Evolutionary conservation across 345 rosid genomes (phyloP).

Genomic region (Microcos paniculata): DNA sequence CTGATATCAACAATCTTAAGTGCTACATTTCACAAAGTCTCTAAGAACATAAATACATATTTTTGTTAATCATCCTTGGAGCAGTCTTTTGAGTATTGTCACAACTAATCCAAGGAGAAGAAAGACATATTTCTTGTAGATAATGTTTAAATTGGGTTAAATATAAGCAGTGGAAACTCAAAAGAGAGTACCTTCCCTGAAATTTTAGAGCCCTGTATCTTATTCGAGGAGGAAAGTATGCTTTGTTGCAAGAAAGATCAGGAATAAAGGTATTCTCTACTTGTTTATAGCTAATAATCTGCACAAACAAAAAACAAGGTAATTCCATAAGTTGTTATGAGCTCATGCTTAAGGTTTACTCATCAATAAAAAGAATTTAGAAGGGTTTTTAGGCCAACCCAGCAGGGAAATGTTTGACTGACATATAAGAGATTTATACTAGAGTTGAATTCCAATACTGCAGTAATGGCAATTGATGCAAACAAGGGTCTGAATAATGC

Average conservation of each 20-base stretch:
- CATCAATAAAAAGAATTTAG: too few species aligned
- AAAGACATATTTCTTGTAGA: background rate
- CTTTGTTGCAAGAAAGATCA: constrained; percentile 25
- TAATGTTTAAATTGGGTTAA: background rate
- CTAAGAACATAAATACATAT: background rate
- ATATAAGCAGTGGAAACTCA: background rate
- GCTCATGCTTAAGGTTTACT: too few species aligned
- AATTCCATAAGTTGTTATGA: too few species aligned
- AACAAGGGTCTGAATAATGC: background rate
- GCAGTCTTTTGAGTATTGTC: background rate
- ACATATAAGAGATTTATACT: background rate
- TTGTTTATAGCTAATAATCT: constrained; percentile 39
- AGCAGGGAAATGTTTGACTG: background rate
- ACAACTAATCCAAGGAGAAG: background rate
- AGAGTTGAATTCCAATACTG: background rate
- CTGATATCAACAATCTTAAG: background rate
- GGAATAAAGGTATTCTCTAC: constrained; percentile 12
- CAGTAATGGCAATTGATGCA: background rate
- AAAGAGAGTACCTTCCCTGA: constrained; percentile 22
- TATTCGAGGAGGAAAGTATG: constrained; percentile 32
- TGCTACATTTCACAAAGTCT: background rate
- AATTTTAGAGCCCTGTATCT: constrained; percentile 10
- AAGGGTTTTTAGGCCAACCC: background rate
- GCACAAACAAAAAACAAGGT: constrained; percentile 17
- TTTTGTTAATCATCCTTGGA: background rate